Evolutionary conservation across 257 asterid species (phyloP).

Genomic region (Phtheirospermum japonicum): DNA sequence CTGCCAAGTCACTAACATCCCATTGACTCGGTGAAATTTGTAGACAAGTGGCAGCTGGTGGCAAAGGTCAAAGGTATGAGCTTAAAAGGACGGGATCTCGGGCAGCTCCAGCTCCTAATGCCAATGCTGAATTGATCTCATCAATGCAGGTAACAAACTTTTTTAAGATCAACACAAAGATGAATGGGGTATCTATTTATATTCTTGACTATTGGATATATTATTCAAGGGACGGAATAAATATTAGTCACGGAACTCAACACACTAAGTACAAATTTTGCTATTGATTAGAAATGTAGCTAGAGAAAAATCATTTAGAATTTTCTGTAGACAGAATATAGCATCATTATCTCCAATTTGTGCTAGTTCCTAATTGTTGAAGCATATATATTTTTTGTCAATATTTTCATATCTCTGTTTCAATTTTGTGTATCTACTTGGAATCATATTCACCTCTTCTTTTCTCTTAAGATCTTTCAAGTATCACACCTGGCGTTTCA

Average conservation of each 20-base stretch:
- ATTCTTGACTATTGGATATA: too few relatives aligned
- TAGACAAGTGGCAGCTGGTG: constrained; percentile 73
- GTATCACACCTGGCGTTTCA: too few relatives aligned
- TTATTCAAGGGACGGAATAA: too few relatives aligned
- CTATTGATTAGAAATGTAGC: background rate
- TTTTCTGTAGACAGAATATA: background rate
- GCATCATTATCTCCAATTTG: background rate
- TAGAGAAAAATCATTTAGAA: background rate
- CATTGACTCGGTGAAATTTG: constrained; percentile 25
- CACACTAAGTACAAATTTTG: too few relatives aligned
- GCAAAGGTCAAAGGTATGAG: constrained; percentile 55
- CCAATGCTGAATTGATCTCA: constrained; percentile 75
- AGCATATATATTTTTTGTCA: background rate
- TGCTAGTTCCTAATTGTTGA: constrained; percentile 14
- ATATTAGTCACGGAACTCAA: too few relatives aligned
- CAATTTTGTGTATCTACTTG: background rate
- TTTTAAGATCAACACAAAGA: background rate
- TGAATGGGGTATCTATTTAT: too few relatives aligned
- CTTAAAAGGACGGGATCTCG: constrained; percentile 60
- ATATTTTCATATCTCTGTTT: background rate
- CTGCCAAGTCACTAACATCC: background rate
- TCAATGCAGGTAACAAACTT: constrained; percentile 63
- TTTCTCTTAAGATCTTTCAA: too few relatives aligned
- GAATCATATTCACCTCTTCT: background rate
- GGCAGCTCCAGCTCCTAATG: constrained; percentile 78